Evolutionary conservation across 129 eudicot genomes (phyloP), one percentile per base, ranked within the genome.

Genomic region (Calendula officinalis): DNA sequence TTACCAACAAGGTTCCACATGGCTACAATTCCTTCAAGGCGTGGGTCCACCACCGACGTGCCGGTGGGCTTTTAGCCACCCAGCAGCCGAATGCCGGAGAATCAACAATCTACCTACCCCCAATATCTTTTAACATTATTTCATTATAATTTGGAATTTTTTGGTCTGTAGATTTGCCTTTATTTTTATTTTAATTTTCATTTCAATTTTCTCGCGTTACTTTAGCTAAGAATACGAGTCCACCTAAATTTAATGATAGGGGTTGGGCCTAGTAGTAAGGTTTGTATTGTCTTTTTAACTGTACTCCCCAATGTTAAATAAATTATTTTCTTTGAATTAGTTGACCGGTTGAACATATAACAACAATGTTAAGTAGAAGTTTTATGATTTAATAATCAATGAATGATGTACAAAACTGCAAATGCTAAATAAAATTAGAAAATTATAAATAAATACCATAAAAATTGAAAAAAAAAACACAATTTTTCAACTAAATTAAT

Each of bases 1-100:
- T 56, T 56, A 56, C 62, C 62, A 56, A 56, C 62, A 56, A 13
- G 43, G 35, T 37, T 64, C 9, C 47, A 49, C 36, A 38, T 17
- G 38, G 51, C 62, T 38, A 32, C 37, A 66, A 6, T n/a, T 1
- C 14, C 5, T 32, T 67, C 43, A 60, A 52, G 22, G 51, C 11
- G 42, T 42, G 62, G 71, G 63, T 42, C 54, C 43, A 15, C 13
- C 5, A 12, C 72, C 62, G 55, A 41, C 50, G 11, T 39, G 63
- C 64, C 64, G 56, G 54, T 67, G 43, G 32, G 11, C 39, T 53
- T 53, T 30, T 32, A 35, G 17, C 22, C 43, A 42, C 38, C 63
- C 36, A 54, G 48, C 52, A 54, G 63, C 40, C 72, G 42, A 33
- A 12, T 37, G 59, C 30, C 30, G 15, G 8, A 64, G 34, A 66